Percentiles rank a stretch among this genome's conserved stretches.
Conservation (phyloP, 192 early-diverging fungal species). For the Jimgerdemannia flammicorona region DNA sequence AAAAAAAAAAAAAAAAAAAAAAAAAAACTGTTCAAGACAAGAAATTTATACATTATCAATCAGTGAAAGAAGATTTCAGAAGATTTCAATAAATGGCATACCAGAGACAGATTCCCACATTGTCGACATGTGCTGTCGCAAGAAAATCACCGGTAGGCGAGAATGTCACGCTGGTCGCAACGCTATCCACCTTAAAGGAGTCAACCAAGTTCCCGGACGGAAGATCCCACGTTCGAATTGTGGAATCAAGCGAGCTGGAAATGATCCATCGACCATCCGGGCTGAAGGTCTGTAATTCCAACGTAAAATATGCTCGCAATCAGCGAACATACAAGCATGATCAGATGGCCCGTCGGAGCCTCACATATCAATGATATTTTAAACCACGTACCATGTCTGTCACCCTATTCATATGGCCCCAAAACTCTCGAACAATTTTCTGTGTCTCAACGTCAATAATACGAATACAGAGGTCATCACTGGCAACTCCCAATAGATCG, state of each 20-base stretch:
- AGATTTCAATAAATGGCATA: constrained; percentile 4
- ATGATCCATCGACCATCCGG: constrained; percentile 92
- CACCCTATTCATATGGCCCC: constrained; percentile 84
- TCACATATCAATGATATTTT: not conserved
- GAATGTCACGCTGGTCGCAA: constrained; percentile 82
- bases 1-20: not conserved
- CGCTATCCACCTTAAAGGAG: constrained; percentile 68
- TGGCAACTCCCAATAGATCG: constrained; percentile 73
- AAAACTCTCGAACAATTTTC: constrained; percentile 83
- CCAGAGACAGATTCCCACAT: constrained; percentile 93
- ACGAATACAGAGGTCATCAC: constrained; percentile 86
- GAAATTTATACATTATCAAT: not conserved
- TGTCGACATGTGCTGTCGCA: constrained; percentile 88
- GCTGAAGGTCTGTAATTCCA: constrained; percentile 78
- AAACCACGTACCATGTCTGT: constrained; percentile 68
- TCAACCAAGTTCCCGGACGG: constrained; percentile 90
- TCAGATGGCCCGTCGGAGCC: not conserved
- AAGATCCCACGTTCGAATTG: constrained; percentile 94
- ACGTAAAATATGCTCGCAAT: too few species aligned
- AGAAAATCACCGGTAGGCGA: constrained; percentile 91
- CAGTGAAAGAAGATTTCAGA: not conserved
- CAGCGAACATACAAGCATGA: not conserved
- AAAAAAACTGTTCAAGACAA: not conserved
- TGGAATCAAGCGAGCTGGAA: constrained; percentile 76
- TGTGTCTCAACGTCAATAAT: constrained; percentile 84